phyloP scores from a whole-genome alignment of 495 filamentous ascomycete genomes.

The Clavariopsis aquatica region DNA sequence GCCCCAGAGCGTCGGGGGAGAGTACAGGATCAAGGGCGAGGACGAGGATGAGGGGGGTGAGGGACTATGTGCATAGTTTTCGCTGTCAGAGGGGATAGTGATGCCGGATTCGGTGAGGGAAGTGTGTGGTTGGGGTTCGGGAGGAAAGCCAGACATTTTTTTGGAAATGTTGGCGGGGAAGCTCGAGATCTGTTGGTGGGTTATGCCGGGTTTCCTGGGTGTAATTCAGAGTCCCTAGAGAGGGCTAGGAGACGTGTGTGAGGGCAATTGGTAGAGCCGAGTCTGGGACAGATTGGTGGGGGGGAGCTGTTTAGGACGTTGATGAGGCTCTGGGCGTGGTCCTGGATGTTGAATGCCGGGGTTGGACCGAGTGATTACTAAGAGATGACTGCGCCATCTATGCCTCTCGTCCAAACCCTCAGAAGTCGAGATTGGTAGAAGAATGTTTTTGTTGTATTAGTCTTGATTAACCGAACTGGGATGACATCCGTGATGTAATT shows the following conservation, averaged over 20 bases:
- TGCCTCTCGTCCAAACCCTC: too few species aligned
- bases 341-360: background rate
- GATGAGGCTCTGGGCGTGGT: conserved; percentile 14
- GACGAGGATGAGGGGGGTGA: conserved; percentile 69
- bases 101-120: conserved; percentile 76
- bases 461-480: too few species aligned
- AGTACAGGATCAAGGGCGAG: conserved; percentile 83
- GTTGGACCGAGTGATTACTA: background rate
- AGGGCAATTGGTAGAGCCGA: conserved; percentile 3
- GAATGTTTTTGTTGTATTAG: too few species aligned
- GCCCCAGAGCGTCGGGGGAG: conserved; percentile 81
- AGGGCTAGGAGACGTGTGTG: too few species aligned
- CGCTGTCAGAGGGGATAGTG: conserved; percentile 87
- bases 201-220: background rate
- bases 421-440: too few species aligned
- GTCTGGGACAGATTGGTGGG: background rate
- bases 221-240: background rate
- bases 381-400: background rate
- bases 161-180: background rate
- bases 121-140: conserved; percentile 46
- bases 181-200: background rate
- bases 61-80: conserved; percentile 75
- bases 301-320: background rate
- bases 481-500: too few species aligned
- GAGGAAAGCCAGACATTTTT: conserved; percentile 7